Conservation (phyloP, 768 basidiomycete species). For the Lactarius indigo region DNA sequence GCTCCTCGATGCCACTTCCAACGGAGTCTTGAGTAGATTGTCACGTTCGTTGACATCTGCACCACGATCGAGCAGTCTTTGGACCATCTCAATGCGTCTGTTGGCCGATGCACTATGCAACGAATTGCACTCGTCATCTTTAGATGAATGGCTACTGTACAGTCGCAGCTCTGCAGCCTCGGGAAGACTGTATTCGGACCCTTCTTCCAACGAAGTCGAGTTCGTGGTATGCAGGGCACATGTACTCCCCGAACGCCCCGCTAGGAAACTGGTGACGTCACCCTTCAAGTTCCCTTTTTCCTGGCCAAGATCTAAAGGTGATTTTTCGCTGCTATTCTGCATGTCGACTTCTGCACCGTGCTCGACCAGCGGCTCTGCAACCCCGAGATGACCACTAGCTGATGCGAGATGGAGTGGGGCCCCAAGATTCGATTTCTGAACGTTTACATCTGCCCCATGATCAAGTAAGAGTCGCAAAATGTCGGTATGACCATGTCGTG, state of each 20-base stretch:
- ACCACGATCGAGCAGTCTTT: neutral
- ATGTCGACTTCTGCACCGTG: neutral
- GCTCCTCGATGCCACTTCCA: accelerated
- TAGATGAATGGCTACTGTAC: no score
- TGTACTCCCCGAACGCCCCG: no score
- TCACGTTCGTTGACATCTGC: neutral
- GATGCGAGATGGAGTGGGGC: neutral
- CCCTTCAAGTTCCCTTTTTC: neutral
- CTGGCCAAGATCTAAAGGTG: neutral
- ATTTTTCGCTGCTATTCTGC: neutral
- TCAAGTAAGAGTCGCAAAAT: neutral
- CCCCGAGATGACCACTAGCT: neutral
- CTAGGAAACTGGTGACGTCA: no score
- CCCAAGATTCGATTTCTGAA: neutral
- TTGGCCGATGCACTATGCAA: neutral
- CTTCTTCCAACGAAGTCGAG: neutral
- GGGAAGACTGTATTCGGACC: no score
- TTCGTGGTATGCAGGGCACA: no score
- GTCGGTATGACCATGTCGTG: neutral
- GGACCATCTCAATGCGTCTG: neutral
- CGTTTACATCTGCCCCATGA: neutral
- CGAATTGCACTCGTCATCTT: neutral
- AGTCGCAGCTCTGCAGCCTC: neutral
- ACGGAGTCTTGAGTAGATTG: neutral
- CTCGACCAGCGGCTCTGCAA: neutral